phyloP scores from a whole-genome alignment of 2,329 filamentous ascomycete genomes.

The Fusarium cyanostomum region DNA sequence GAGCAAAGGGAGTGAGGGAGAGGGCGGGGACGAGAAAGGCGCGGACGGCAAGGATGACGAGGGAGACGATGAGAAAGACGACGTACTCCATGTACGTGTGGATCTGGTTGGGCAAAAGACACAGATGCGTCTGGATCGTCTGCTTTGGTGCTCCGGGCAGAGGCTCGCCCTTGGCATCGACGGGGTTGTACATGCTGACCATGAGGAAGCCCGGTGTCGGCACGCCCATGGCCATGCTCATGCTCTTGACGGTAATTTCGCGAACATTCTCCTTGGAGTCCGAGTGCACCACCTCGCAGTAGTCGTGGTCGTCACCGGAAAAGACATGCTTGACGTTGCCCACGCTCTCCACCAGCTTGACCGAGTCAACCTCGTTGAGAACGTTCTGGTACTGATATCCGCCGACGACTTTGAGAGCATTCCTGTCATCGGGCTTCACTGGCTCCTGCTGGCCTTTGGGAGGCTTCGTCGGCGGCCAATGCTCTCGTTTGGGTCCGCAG shows the following conservation, averaged over 20 bases:
- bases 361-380: slow-evolving; percentile 78
- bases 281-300: slow-evolving; percentile 88
- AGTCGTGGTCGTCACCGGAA: slow-evolving; percentile 97
- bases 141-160: slow-evolving; percentile 53
- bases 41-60: slow-evolving; percentile 61
- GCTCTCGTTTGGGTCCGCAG: slow-evolving; percentile 87
- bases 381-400: slow-evolving; percentile 99
- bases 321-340: slow-evolving; percentile 88
- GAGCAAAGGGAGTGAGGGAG: slow-evolving; percentile 62
- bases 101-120: slow-evolving; percentile 88
- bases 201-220: slow-evolving; percentile 86
- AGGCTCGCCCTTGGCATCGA: slow-evolving; percentile 68
- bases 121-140: slow-evolving; percentile 89
- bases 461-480: slow-evolving; percentile 75
- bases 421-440: slow-evolving; percentile 71
- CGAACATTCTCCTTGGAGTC: slow-evolving; percentile 70
- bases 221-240: slow-evolving; percentile 97
- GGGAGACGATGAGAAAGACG: slow-evolving; percentile 64
- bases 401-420: slow-evolving; percentile 77
- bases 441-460: slow-evolving; percentile 65
- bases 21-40: slow-evolving; percentile 67
- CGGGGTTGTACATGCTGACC: slow-evolving; percentile 90
- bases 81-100: slow-evolving; percentile 84
- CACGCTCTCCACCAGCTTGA: slow-evolving; percentile 77
- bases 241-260: slow-evolving; percentile 95